Evolutionary conservation across 805 yeast genomes (phyloP).

Genomic region (Yarrowia sp.): DNA sequence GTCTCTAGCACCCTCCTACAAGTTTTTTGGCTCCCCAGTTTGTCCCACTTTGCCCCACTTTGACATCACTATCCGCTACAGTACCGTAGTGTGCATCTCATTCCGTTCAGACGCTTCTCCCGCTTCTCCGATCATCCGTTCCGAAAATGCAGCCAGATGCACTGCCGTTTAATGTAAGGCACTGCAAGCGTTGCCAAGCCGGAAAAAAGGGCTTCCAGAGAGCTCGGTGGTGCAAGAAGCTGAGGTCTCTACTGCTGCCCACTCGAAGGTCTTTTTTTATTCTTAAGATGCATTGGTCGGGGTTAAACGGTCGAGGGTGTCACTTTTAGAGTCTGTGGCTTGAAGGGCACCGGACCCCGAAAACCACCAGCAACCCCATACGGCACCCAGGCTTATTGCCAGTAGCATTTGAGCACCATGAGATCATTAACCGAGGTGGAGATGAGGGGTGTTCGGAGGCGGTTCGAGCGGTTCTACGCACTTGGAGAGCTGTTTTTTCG

Average conservation of each 20-base stretch:
- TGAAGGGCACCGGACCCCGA: neutral
- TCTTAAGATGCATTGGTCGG: too few relatives aligned
- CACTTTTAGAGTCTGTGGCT: constrained; percentile 6
- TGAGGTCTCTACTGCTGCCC: neutral
- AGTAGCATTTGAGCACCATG: neutral
- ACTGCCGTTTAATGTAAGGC: constrained; percentile 35
- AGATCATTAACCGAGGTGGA: constrained; percentile 2
- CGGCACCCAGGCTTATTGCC: constrained; percentile 10
- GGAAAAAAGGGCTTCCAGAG: neutral
- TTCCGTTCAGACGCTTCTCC: neutral
- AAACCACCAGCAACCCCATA: constrained; percentile 4
- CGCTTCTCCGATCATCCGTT: neutral
- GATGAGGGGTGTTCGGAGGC: too few relatives aligned
- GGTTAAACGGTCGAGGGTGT: neutral
- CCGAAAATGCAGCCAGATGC: neutral
- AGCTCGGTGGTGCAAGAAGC: too few relatives aligned
- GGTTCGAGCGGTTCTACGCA: too few relatives aligned
- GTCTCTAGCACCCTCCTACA: too few relatives aligned
- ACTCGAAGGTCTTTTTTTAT: neutral
- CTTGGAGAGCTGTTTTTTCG: too few relatives aligned
- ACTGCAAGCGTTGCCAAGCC: constrained; percentile 27
- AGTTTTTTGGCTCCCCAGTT: too few relatives aligned
- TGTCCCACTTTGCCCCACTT: too few relatives aligned
- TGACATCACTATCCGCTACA: too few relatives aligned
- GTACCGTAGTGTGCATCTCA: too few relatives aligned